These are phyloP conservation scores for Aspergillus incahuasiensis DNA, from an alignment of 495 filamentous ascomycete genomes.

Conservation along the genomic window DNA sequence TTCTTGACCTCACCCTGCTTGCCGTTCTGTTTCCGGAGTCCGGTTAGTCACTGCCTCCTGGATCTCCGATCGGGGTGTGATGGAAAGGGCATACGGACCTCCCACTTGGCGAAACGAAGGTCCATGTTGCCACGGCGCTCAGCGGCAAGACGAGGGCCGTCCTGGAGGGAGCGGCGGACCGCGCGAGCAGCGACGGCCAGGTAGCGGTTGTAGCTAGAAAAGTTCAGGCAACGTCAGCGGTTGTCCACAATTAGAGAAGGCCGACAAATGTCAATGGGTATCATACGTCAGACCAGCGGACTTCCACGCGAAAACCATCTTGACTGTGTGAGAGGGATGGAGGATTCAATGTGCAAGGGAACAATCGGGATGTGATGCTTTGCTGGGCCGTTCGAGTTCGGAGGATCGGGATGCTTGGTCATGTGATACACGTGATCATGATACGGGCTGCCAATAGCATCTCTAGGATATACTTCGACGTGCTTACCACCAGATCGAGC, in stretches of 20 bases:
- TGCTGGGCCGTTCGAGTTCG: slow-evolving; percentile 39
- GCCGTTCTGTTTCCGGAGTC: slow-evolving; percentile 64
- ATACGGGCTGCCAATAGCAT: neutral
- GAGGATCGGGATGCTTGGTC: slow-evolving; percentile 39
- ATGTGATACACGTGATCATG: slow-evolving; percentile 28
- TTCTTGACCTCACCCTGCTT: slow-evolving; percentile 87
- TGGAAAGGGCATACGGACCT: slow-evolving; percentile 58
- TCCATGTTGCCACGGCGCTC: slow-evolving; percentile 90
- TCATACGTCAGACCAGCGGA: slow-evolving; percentile 90
- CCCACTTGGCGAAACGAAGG: slow-evolving; percentile 91
- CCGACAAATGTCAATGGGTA: neutral
- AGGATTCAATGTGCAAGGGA: slow-evolving; percentile 30
- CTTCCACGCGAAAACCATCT: slow-evolving; percentile 99
- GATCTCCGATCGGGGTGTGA: slow-evolving; percentile 8
- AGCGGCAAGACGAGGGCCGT: slow-evolving; percentile 75
- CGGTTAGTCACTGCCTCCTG: slow-evolving; percentile 20
- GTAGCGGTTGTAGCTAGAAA: slow-evolving; percentile 51
- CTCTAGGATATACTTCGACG: neutral
- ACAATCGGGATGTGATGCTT: slow-evolving; percentile 27
- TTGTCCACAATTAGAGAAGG: neutral
- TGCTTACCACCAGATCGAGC: too few relatives aligned
- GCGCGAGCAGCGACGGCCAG: slow-evolving; percentile 51
- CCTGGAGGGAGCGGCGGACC: slow-evolving; percentile 86
- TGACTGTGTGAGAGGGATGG: slow-evolving; percentile 43
- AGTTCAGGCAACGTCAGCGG: slow-evolving; percentile 28